These are phyloP conservation scores for Iberis pinnata DNA, from an alignment of 345 rosid species.

Conservation along the genomic window DNA sequence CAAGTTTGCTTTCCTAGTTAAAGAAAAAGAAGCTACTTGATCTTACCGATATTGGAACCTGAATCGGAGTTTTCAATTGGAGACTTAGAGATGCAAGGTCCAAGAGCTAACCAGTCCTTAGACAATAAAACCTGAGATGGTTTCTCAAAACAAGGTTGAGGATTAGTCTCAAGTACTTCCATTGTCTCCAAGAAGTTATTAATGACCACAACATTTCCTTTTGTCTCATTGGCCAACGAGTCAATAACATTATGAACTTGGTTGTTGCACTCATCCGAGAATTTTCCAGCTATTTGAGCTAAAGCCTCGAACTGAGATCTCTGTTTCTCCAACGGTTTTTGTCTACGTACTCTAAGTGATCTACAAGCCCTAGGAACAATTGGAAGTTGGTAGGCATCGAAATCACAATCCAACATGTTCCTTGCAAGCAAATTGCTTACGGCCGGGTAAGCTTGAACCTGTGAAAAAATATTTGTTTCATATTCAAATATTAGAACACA, in stretches of 20 bases:
- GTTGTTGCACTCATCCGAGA: neutral
- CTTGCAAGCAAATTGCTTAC: slow-evolving; percentile 9
- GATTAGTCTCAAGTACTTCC: slow-evolving; percentile 25
- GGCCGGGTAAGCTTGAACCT: too few species aligned
- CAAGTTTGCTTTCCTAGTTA: too few species aligned
- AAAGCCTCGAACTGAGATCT: slow-evolving; percentile 8
- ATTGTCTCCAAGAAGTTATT: slow-evolving; percentile 23
- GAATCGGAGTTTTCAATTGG: slow-evolving; percentile 18
- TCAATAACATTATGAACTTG: neutral
- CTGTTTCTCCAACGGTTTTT: neutral
- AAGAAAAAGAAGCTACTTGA: neutral
- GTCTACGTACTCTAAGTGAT: slow-evolving; percentile 9
- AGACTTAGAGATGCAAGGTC: slow-evolving; percentile 23
- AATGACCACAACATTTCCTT: neutral
- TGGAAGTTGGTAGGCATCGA: slow-evolving; percentile 11
- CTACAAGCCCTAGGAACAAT: slow-evolving; percentile 19
- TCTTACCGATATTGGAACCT: slow-evolving; percentile 22
- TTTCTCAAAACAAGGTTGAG: slow-evolving; percentile 16
- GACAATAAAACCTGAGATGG: slow-evolving; percentile 23
- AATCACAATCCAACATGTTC: slow-evolving; percentile 19
- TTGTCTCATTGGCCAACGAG: slow-evolving; percentile 3
- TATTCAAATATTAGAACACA: neutral
- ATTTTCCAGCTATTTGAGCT: neutral
- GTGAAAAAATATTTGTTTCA: neutral
- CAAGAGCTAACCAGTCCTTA: slow-evolving; percentile 25